phyloP scores from a whole-genome alignment of 306 rosid genomes.

The Rosa rugosa region DNA sequence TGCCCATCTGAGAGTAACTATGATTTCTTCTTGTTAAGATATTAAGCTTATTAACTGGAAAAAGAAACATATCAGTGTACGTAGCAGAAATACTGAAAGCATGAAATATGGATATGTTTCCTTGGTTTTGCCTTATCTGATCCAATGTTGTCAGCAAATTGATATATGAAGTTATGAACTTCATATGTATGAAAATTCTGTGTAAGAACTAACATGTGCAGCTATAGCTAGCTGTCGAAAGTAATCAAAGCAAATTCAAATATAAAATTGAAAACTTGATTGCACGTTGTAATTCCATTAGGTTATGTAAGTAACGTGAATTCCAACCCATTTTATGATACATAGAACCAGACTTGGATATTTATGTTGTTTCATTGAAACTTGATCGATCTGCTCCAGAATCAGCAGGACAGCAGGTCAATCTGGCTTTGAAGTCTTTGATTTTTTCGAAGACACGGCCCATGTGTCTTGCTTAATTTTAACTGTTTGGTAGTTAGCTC shows the following conservation, averaged over 20 bases:
- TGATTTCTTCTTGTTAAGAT: not conserved
- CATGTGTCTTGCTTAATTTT: not conserved
- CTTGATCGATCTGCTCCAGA: not conserved
- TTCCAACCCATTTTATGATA: conserved; percentile 14
- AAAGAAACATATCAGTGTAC: not conserved
- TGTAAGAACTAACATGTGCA: not conserved
- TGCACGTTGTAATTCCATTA: not conserved
- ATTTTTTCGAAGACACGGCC: not conserved
- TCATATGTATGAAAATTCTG: not conserved
- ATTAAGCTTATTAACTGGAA: not conserved
- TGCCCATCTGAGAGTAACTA: not conserved
- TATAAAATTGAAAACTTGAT: not conserved
- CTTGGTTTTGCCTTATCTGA: not conserved
- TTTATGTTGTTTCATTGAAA: not conserved
- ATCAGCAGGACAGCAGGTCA: not conserved
- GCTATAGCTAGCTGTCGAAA: not conserved
- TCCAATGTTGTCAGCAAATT: not conserved
- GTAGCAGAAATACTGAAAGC: not conserved
- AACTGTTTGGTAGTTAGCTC: not conserved
- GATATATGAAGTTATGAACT: not conserved
- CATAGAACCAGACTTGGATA: not conserved
- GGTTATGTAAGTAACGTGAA: conserved; percentile 2
- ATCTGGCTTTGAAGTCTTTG: not conserved
- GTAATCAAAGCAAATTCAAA: not conserved
- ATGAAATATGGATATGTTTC: not conserved